These are phyloP conservation scores for Colletotrichum viniferum DNA, from an alignment of 2,329 filamentous ascomycete genomes.

Conservation along the genomic window DNA sequence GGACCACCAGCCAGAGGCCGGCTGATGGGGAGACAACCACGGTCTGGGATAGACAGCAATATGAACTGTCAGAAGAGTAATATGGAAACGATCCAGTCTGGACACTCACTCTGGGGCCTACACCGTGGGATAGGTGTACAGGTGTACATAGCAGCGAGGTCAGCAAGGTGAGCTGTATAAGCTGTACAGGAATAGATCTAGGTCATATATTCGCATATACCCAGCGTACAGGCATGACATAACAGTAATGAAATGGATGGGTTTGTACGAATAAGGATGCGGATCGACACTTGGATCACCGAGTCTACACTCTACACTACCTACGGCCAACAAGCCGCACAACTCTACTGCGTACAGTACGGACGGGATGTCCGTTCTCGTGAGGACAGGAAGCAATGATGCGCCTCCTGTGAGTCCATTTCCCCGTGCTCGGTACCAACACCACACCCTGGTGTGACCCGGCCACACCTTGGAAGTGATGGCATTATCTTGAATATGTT, in stretches of 20 bases:
- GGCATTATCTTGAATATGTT: background rate
- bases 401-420: background rate
- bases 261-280: background rate
- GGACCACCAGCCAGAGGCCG: background rate
- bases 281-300: background rate
- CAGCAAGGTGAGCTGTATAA: background rate
- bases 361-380: background rate
- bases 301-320: background rate
- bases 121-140: too few relatives aligned
- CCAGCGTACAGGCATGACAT: background rate
- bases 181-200: background rate
- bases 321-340: background rate
- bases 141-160: too few relatives aligned
- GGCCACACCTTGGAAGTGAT: background rate
- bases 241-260: background rate
- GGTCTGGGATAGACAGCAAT: background rate
- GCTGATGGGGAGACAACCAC: background rate
- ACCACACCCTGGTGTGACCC: background rate
- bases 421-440: background rate
- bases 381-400: background rate
- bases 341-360: background rate
- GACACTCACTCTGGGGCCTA: background rate
- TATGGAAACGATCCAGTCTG: background rate
- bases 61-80: background rate
- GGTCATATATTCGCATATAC: background rate